phyloP scores from a whole-genome alignment of 2,329 filamentous ascomycete genomes.

The Cladophialophora exuberans region DNA sequence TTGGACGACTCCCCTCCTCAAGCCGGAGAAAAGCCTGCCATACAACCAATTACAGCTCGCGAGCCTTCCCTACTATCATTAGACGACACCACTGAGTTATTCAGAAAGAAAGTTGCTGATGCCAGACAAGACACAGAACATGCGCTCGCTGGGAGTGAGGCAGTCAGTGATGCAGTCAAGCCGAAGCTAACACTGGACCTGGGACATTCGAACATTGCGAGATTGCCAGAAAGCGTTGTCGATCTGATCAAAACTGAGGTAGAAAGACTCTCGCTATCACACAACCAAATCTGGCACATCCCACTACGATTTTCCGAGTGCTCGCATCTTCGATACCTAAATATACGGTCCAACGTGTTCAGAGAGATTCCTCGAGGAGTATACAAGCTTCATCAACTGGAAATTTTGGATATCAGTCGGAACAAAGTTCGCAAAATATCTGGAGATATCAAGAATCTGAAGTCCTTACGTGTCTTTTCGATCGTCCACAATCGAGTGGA shows the following conservation, averaged over 20 bases:
- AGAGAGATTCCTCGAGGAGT: conserved; percentile 69
- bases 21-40: conserved; percentile 5
- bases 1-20: conserved; percentile 21
- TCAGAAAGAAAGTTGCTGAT: conserved; percentile 50
- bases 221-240: conserved; percentile 54
- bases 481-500: conserved; percentile 86
- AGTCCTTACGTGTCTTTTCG: conserved; percentile 85
- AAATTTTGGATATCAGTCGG: conserved; percentile 89
- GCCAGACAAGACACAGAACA: conserved; percentile 52
- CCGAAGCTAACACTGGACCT: conserved; percentile 56
- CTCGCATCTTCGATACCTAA: conserved; percentile 53
- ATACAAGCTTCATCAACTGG: conserved; percentile 80
- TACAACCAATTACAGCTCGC: conserved; percentile 2
- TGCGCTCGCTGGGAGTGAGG: conserved; percentile 50
- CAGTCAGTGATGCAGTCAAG: conserved; percentile 50
- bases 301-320: conserved; percentile 54
- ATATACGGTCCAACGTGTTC: conserved; percentile 54
- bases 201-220: conserved; percentile 52
- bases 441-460: conserved; percentile 76
- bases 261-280: conserved; percentile 55
- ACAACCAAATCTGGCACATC: conserved; percentile 55
- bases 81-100: conserved; percentile 51
- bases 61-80: conserved; percentile 38
- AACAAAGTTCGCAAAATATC: conserved; percentile 82
- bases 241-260: conserved; percentile 58